Conservation (phyloP, 2,329 filamentous ascomycete genomes). For the Talaromyces sp. region DNA sequence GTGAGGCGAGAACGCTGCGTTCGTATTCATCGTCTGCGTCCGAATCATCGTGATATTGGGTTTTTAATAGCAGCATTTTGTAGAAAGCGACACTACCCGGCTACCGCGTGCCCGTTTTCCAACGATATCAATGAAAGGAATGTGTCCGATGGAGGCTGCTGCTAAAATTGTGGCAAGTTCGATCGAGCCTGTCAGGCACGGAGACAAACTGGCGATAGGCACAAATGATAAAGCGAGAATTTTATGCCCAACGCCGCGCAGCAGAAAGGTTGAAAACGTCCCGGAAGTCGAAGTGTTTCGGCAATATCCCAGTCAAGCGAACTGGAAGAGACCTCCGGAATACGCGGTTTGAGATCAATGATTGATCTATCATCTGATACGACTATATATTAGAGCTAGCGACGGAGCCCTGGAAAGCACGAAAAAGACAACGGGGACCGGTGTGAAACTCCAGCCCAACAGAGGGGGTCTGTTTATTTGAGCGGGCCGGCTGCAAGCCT, state of each 20-base stretch:
- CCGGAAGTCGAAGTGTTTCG: neutral
- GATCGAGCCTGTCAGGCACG: neutral
- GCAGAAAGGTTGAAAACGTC: neutral
- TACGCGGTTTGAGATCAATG: neutral
- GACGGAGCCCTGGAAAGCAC: neutral
- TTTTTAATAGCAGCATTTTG: constrained; percentile 22
- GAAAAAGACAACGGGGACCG: neutral
- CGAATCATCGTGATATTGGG: constrained; percentile 57
- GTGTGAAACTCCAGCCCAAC: neutral
- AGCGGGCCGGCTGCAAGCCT: neutral
- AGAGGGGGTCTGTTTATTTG: neutral
- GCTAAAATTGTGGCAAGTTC: too few species aligned
- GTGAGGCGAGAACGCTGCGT: constrained; percentile 55
- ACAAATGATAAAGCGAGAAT: neutral
- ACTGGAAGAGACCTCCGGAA: neutral
- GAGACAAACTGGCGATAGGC: neutral
- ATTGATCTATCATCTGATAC: neutral
- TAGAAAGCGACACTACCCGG: neutral
- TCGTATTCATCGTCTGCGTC: constrained; percentile 65
- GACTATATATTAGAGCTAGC: neutral
- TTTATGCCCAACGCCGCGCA: neutral
- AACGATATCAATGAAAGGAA: neutral
- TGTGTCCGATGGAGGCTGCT: too few species aligned
- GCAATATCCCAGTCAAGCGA: neutral
- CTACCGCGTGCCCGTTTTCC: neutral